Base-by-base conservation (phyloP, 306 rosid genomes). In the Argentina anserina region DNA sequence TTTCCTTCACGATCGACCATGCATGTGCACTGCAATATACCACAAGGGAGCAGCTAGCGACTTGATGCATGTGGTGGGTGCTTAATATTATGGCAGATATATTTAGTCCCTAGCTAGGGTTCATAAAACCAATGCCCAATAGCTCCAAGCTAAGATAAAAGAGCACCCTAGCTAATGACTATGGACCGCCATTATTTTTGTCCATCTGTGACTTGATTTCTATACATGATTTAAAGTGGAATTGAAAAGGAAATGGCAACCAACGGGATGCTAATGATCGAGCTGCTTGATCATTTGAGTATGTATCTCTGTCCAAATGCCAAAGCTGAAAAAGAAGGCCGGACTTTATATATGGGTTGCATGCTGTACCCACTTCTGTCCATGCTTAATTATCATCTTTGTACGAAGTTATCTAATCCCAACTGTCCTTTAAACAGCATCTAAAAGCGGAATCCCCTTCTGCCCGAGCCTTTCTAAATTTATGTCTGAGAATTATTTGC, bases 351-450 rank as follows among this genome's bases (percentile, higher is more conserved):
- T 33, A 34, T 69, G 47, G 74, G 36, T 21, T 34, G 23, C 47
- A 49, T 49, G 59, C 4, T 8, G 40, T 55, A 45, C 25, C 23
- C 14, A 36, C 45, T 20, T 17, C n/a, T n/a, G n/a, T n/a, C n/a
- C n/a, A n/a, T n/a, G n/a, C n/a, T n/a, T n/a, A n/a, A n/a, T 71
- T 71, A 71, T 71, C 65, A 39, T 39, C 17, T 70, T 37, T 14
- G 65, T 36, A 55, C 40, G 26, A 39, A 50, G 6, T 21, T 12
- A 50, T 69, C 5, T 50, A 50, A 21, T 23, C 60, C 31, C 28
- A 21, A 1, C 21, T 53, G 60, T 10, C 31, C 15, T 23, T 53
- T 31, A 23, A 53, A 23, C 31, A 2, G 0, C 26, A 53, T 8
- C 13, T 9, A 21, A n/a, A 21, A 8, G n/a, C 56, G 26, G 8